These are phyloP conservation scores for Moricandia arvensis DNA, from an alignment of 345 rosid species.

Conservation along the genomic window DNA sequence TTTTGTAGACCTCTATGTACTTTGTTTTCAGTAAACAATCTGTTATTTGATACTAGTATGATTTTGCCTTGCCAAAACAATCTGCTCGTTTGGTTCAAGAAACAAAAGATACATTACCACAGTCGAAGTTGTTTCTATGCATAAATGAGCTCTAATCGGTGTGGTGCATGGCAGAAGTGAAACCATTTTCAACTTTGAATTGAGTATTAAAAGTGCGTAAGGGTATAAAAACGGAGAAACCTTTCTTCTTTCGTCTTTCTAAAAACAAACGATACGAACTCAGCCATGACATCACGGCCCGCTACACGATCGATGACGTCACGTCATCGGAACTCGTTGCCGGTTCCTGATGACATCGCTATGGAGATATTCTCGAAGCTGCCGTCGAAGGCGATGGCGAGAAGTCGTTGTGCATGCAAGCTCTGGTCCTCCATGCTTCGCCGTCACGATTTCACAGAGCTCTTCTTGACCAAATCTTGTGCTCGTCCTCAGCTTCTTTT, in stretches of 20 bases:
- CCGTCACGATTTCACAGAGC: background rate
- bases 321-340: background rate
- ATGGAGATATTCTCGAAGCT: background rate
- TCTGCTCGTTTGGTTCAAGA: no score
- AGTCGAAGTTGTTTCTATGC: background rate
- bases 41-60: background rate
- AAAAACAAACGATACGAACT: no score
- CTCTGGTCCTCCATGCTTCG: background rate
- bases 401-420: background rate
- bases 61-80: background rate
- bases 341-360: background rate
- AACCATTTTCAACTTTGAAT: no score
- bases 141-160: constrained; percentile 12
- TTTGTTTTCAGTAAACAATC: background rate
- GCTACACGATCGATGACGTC: background rate
- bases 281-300: background rate
- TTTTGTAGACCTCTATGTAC: background rate
- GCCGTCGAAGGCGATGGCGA: background rate
- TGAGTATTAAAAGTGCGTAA: no score
- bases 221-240: no score
- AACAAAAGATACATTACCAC: constrained; percentile 14
- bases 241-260: no score
- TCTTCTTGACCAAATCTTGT: background rate
- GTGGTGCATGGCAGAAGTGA: constrained; percentile 1
- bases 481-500: background rate